Percentiles rank a stretch among this genome's conserved stretches.
Conservation (phyloP, 805 yeast genomes). For the Starmerella davenportii region DNA sequence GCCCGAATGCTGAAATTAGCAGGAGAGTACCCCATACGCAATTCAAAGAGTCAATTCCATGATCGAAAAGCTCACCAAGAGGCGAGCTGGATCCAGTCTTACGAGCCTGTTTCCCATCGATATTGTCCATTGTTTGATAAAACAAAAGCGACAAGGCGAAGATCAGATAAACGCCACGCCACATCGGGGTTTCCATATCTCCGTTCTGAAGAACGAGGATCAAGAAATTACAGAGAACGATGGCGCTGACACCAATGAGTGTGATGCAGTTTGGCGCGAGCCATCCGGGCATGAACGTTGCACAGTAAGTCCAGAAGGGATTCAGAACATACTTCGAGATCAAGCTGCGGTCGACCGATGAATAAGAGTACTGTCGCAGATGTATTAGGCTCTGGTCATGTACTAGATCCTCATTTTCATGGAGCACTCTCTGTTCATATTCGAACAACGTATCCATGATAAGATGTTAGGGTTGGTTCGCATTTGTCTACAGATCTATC, state of each 20-base stretch:
- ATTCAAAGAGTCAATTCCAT: conserved; percentile 57
- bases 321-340: conserved; percentile 60
- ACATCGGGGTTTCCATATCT: conserved; percentile 37
- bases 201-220: conserved; percentile 56
- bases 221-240: conserved; percentile 39
- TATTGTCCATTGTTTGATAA: conserved; percentile 91
- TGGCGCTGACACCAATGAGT: conserved; percentile 56
- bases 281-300: conserved; percentile 61
- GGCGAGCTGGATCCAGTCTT: conserved; percentile 92
- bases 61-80: conserved; percentile 85
- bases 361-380: conserved; percentile 17
- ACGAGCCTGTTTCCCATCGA: conserved; percentile 91
- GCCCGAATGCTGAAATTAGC: conserved; percentile 54
- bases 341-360: conserved; percentile 59
- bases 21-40: conserved; percentile 64
- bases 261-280: conserved; percentile 94
- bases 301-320: conserved; percentile 73
- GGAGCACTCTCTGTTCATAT: conserved; percentile 16
- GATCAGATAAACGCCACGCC: conserved; percentile 59
- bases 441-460: conserved; percentile 17
- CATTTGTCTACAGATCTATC: too few species aligned
- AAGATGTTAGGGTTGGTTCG: too few species aligned
- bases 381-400: conserved; percentile 15
- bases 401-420: conserved; percentile 14
- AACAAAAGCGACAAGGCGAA: conserved; percentile 70